Evolutionary conservation across 805 yeast genomes (phyloP).

Genomic region (Wickerhamomyces ciferrii): DNA sequence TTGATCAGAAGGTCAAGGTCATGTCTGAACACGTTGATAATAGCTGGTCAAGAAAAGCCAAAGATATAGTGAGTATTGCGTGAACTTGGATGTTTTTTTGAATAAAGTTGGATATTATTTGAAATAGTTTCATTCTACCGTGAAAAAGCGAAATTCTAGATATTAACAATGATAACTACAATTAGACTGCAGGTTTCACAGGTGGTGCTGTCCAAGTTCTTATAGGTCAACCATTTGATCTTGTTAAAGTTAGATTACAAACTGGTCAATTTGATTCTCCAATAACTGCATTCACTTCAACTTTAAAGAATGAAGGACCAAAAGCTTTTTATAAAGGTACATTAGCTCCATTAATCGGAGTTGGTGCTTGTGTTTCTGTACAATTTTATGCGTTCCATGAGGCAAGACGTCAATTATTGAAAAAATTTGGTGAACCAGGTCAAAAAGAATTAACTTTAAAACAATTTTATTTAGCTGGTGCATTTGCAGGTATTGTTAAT

Average conservation of each 20-base stretch:
- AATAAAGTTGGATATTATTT: too few species aligned
- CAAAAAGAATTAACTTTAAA: constrained; percentile 40
- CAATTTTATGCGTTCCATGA: constrained; percentile 94
- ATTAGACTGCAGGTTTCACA: constrained; percentile 73
- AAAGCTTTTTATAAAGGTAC: constrained; percentile 91
- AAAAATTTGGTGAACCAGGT: constrained; percentile 30
- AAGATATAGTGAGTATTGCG: constrained; percentile 35
- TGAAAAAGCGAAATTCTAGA: too few species aligned
- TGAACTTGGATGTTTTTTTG: too few species aligned
- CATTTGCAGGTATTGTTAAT: constrained; percentile 87
- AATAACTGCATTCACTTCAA: constrained; percentile 63
- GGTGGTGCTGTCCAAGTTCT: constrained; percentile 97
- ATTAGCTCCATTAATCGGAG: constrained; percentile 86
- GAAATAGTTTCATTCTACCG: too few species aligned
- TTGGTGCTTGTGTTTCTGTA: constrained; percentile 94
- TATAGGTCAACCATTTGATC: constrained; percentile 91
- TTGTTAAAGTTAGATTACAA: constrained; percentile 89
- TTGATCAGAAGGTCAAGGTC: too few species aligned
- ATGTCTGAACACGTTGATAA: constrained; percentile 21
- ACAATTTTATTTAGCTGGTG: constrained; percentile 83
- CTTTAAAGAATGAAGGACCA: constrained; percentile 78
- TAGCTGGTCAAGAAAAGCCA: constrained; percentile 38
- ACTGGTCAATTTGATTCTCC: constrained; percentile 81
- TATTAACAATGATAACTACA: not conserved
- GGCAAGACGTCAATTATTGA: constrained; percentile 63